Percentiles rank a stretch among this genome's conserved stretches.
Conservation (phyloP, 129 eudicot species). For the Flaveria brownii region DNA sequence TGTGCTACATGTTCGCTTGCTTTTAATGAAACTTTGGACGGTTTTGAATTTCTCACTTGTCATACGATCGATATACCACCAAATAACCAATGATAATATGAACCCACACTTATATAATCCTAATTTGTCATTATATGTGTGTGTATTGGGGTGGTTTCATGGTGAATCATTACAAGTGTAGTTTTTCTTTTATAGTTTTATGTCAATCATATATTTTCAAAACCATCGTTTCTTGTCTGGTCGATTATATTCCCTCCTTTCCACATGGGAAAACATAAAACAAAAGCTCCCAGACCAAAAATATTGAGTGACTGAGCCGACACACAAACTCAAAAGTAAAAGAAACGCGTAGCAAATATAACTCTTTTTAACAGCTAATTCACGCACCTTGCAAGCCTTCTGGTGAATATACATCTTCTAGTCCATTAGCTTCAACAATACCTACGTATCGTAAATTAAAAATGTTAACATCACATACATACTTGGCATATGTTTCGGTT, state of each 20-base stretch:
- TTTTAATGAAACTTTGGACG: neutral
- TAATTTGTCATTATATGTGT: neutral
- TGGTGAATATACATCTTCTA: no score
- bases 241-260: neutral
- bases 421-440: no score
- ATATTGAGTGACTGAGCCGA: no score
- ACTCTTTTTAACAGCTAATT: no score
- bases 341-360: no score
- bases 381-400: no score
- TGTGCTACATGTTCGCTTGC: neutral
- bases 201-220: neutral
- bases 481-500: no score
- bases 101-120: neutral
- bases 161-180: neutral
- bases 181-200: neutral
- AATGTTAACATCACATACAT: no score
- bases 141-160: neutral
- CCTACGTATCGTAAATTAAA: no score
- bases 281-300: neutral
- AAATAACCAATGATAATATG: neutral
- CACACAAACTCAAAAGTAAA: no score
- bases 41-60: conserved; percentile 9
- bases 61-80: neutral
- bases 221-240: conserved; percentile 2
- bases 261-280: neutral